These are phyloP conservation scores for Volutella citrinella DNA, from an alignment of 2,329 filamentous ascomycete genomes.

Conservation along the genomic window DNA sequence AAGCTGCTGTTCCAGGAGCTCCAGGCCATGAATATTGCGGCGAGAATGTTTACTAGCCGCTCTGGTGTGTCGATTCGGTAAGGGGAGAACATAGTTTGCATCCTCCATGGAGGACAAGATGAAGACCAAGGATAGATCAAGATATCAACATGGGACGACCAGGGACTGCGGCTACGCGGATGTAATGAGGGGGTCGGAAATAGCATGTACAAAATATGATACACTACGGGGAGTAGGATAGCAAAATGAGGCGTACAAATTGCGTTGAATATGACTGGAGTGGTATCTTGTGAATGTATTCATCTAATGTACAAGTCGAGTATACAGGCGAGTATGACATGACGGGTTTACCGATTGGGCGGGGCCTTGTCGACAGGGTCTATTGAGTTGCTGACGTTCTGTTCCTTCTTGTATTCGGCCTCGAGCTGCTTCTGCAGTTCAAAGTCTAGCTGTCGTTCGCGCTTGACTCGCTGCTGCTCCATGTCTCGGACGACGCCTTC, in stretches of 20 bases:
- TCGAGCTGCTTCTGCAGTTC: slow-evolving; percentile 85
- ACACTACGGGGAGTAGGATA: slow-evolving; percentile 17
- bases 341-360: too few species aligned
- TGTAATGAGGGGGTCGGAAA: background rate
- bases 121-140: too few species aligned
- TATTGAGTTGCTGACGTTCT: slow-evolving; percentile 61
- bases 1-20: slow-evolving; percentile 98
- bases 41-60: slow-evolving; percentile 90
- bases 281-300: slow-evolving; percentile 9
- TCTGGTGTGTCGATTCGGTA: slow-evolving; percentile 71
- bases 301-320: slow-evolving; percentile 4
- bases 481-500: slow-evolving; percentile 90
- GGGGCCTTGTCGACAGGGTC: too few species aligned
- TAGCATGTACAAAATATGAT: slow-evolving; percentile 17
- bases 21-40: slow-evolving; percentile 96
- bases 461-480: slow-evolving; percentile 87
- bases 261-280: slow-evolving; percentile 5
- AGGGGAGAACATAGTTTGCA: too few species aligned
- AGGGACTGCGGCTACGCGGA: too few species aligned
- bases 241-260: slow-evolving; percentile 19
- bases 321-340: too few species aligned
- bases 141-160: too few species aligned
- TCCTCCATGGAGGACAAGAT: too few species aligned
- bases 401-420: slow-evolving; percentile 84
- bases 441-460: slow-evolving; percentile 89